Conservation (phyloP, 257 asterid species). For the Voacanga thouarsii region DNA sequence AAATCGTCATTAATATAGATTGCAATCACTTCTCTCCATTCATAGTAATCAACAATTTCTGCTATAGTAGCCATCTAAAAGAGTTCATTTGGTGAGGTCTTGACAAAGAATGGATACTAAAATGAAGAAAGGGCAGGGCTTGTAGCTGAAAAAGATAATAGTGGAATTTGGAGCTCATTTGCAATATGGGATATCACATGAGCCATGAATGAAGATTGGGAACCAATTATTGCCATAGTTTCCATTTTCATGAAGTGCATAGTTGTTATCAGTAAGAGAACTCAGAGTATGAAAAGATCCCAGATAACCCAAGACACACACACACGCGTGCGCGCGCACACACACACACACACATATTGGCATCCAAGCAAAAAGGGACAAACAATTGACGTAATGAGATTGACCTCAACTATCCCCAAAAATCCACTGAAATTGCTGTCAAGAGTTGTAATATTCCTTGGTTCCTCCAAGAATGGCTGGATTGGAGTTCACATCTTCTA, state of each 20-base stretch:
- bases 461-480: conserved; percentile 40
- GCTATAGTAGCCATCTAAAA: conserved; percentile 63
- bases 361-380: background rate
- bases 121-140: conserved; percentile 56
- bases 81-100: conserved; percentile 49
- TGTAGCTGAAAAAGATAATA: conserved; percentile 55
- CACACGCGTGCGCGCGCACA: too few relatives aligned
- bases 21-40: conserved; percentile 50
- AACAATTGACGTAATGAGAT: conserved; percentile 8
- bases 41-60: conserved; percentile 38
- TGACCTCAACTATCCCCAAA: conserved; percentile 45
- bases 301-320: too few relatives aligned
- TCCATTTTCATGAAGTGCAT: conserved; percentile 54
- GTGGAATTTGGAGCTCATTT: conserved; percentile 48
- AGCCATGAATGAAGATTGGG: conserved; percentile 61
- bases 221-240: conserved; percentile 62
- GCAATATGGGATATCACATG: conserved; percentile 46
- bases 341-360: too few relatives aligned
- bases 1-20: conserved; percentile 56
- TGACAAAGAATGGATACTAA: conserved; percentile 59
- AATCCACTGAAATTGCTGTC: conserved; percentile 50
- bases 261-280: conserved; percentile 30
- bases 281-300: background rate
- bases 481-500: conserved; percentile 47
- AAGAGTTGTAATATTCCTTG: conserved; percentile 23